Evolutionary conservation across 176 grass and related monocot species (phyloP).

Genomic region (Eleusine indica): DNA sequence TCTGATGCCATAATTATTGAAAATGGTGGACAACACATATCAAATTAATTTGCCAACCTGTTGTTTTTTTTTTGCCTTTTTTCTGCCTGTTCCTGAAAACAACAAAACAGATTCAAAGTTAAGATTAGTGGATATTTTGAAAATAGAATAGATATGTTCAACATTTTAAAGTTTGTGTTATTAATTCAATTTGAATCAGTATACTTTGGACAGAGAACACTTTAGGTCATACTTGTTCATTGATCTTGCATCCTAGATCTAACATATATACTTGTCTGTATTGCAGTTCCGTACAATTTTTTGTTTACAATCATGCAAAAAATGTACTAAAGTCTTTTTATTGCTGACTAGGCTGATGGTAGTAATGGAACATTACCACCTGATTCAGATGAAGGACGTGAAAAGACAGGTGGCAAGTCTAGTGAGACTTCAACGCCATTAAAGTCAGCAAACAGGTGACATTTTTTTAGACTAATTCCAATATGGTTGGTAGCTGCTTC

Average conservation of each 20-base stretch:
- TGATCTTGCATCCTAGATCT: background rate
- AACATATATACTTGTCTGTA: background rate
- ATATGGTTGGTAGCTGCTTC: slow-evolving; percentile 38
- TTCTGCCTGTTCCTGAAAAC: background rate
- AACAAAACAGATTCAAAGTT: background rate
- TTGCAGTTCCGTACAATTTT: background rate
- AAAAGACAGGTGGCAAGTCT: slow-evolving; percentile 32
- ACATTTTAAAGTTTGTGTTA: background rate
- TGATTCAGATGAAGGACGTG: slow-evolving; percentile 48
- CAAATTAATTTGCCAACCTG: background rate
- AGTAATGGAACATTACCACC: slow-evolving; percentile 50
- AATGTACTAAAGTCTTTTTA: slow-evolving; percentile 37
- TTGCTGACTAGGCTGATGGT: slow-evolving; percentile 63
- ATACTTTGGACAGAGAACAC: background rate
- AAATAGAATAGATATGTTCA: background rate
- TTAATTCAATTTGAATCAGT: background rate
- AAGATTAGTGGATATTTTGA: background rate
- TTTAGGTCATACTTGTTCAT: background rate
- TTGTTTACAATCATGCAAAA: slow-evolving; percentile 15
- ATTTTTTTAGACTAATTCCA: slow-evolving; percentile 19
- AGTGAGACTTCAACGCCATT: slow-evolving; percentile 37
- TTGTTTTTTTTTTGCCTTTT: no score
- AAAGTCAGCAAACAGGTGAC: slow-evolving; percentile 58
- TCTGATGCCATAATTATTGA: background rate
- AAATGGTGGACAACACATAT: background rate